Evolutionary conservation across 768 basidiomycete species (phyloP).

Genomic region (Psilocybe cyanescens): DNA sequence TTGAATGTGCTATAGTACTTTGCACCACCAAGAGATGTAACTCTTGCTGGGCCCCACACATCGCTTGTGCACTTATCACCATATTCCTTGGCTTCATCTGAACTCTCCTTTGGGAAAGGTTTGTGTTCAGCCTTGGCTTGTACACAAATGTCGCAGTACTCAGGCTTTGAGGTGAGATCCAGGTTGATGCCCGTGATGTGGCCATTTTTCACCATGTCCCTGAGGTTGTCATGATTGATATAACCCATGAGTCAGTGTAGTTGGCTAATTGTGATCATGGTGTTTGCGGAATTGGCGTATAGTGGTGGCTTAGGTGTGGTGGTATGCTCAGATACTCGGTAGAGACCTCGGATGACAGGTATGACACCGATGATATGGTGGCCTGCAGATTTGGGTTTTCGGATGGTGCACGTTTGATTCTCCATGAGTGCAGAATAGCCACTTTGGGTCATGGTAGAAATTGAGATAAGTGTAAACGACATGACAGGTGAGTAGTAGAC

Average conservation of each 20-base stretch:
- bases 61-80: slow-evolving; percentile 27
- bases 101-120: slow-evolving; percentile 32
- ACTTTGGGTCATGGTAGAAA: slow-evolving; percentile 20
- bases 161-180: slow-evolving; percentile 21
- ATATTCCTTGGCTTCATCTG: slow-evolving; percentile 18
- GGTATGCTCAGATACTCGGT: slow-evolving; percentile 18
- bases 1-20: slow-evolving; percentile 32
- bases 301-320: not conserved
- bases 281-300: slow-evolving; percentile 11
- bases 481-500: slow-evolving; percentile 30
- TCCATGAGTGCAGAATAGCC: slow-evolving; percentile 20
- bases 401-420: slow-evolving; percentile 12
- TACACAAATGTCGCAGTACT: slow-evolving; percentile 38
- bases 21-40: slow-evolving; percentile 22
- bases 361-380: slow-evolving; percentile 22
- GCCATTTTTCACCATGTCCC: slow-evolving; percentile 28
- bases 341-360: slow-evolving; percentile 28
- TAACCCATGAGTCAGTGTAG: slow-evolving; percentile 40
- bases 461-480: slow-evolving; percentile 32
- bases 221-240: slow-evolving; percentile 29
- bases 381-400: slow-evolving; percentile 5
- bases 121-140: slow-evolving; percentile 34
- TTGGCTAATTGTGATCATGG: slow-evolving; percentile 27
- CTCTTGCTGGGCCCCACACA: slow-evolving; percentile 34
- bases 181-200: slow-evolving; percentile 35